Evolutionary conservation across 257 asterid species (phyloP).

Genomic region (Penstemon newberryi): DNA sequence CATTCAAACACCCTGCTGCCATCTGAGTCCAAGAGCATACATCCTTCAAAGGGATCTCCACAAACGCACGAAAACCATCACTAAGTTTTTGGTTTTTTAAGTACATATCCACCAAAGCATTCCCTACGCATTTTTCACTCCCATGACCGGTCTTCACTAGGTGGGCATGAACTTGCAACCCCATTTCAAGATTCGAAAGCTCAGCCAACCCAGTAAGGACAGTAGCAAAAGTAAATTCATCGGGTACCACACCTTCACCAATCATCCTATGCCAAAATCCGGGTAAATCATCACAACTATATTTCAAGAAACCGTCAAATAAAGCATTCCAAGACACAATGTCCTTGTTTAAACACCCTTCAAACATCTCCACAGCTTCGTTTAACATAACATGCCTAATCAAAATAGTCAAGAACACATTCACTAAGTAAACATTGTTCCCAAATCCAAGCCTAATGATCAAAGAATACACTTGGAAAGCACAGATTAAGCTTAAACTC

Average conservation of each 20-base stretch:
- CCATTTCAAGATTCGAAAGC: conserved; percentile 53
- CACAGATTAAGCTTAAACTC: conserved; percentile 39
- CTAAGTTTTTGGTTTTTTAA: conserved; percentile 45
- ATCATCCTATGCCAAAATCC: conserved; percentile 57
- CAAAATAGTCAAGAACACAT: conserved; percentile 57
- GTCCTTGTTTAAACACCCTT: conserved; percentile 43
- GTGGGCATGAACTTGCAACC: conserved; percentile 58
- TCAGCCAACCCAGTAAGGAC: conserved; percentile 70
- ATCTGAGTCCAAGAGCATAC: conserved; percentile 73
- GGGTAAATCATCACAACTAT: conserved; percentile 39
- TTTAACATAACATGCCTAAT: conserved; percentile 48
- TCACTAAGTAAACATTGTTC: conserved; percentile 50
- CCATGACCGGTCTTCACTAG: conserved; percentile 65
- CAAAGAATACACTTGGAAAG: conserved; percentile 54
- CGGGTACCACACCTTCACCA: conserved; percentile 54
- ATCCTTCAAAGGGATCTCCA: conserved; percentile 54
- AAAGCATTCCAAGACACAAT: conserved; percentile 77
- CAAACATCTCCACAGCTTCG: conserved; percentile 53
- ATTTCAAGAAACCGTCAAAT: conserved; percentile 56
- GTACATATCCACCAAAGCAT: conserved; percentile 73
- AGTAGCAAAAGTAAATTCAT: conserved; percentile 63
- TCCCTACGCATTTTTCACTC: conserved; percentile 62
- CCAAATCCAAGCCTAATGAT: conserved; percentile 57
- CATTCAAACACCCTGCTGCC: conserved; percentile 62
- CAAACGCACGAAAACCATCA: conserved; percentile 60